Evolutionary conservation across 1,139 yeast species (phyloP), one percentile per base, ranked within the genome.

Genomic region (Pichia sp.): DNA sequence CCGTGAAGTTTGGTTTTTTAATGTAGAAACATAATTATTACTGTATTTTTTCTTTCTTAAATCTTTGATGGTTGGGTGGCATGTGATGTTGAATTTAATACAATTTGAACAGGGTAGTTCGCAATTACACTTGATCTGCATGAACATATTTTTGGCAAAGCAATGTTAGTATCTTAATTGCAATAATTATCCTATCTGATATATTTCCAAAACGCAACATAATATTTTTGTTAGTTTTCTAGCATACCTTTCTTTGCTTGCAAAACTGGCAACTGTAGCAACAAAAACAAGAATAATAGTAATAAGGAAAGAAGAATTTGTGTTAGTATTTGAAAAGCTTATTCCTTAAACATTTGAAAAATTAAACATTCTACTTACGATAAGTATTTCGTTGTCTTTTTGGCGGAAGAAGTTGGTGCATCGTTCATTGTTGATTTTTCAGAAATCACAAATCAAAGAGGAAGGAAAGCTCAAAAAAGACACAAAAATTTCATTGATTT

Each of bases 81-180:
- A 43, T 22, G 24, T 25, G 6, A 35, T 30, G 23, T 40, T 46
- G n/a, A 20, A 31, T 26, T 46, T 43, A 6, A 46, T 9, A 25
- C 49, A 46, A 29, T 46, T 46, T 11, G 46, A 39, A 30, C 49
- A 46, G 6, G 49, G 49, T 5, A 6, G 12, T 20, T 42, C 35
- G 22, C 22, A 34, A 30, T 43, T 30, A 35, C 49, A 46, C 40
- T 43, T 46, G 6, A 33, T 46, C 33, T 31, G n/a, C n/a, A 31
- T 20, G 4, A 31, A 20, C 8, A 9, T 8, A 6, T 26, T 26
- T 6, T 6, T 6, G 8, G 8, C 6, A 6, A 26, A 26, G 8
- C 8, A 31, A 8, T 9, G 33, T 31, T 31, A 31, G 33, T 31
- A 31, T 31, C 6, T 20, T n/a, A n/a, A n/a, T n/a, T n/a, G n/a